These are phyloP conservation scores for Tritrichomonas foetus DNA, from an alignment of 208 protist species.

Conservation along the genomic window DNA sequence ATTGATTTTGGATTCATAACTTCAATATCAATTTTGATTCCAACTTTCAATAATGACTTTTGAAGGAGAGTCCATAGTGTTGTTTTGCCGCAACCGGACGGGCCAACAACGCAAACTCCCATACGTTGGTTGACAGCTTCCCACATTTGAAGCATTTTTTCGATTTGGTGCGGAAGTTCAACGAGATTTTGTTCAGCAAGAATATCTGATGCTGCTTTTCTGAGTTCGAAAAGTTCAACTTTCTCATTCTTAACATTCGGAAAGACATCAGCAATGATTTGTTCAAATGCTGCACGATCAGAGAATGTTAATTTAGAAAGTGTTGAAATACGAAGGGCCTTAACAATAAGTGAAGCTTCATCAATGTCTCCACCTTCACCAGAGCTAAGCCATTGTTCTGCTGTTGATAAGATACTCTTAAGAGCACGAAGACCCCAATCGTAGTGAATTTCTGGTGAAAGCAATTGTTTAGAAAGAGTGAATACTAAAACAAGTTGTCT, in stretches of 20 bases:
- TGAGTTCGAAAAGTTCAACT: neutral
- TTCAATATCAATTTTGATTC: constrained; percentile 73
- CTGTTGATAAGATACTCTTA: constrained; percentile 77
- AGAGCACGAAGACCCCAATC: constrained; percentile 94
- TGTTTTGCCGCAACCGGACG: constrained; percentile 86
- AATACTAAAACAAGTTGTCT: constrained; percentile 84
- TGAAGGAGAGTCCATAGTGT: constrained; percentile 80
- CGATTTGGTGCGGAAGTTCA: constrained; percentile 44
- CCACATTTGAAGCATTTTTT: constrained; percentile 73
- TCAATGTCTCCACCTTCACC: constrained; percentile 11
- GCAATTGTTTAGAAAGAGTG: constrained; percentile 77
- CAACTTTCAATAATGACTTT: constrained; percentile 71
- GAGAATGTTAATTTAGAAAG: constrained; percentile 92
- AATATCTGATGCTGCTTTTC: neutral
- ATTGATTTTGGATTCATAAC: constrained; percentile 87
- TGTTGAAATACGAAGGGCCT: constrained; percentile 88
- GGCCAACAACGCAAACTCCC: constrained; percentile 91
- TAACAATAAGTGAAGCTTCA: constrained; percentile 85
- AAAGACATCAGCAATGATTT: constrained; percentile 85
- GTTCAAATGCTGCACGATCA: constrained; percentile 81
- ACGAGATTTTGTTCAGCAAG: neutral
- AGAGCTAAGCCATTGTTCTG: neutral
- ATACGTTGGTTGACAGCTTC: constrained; percentile 89
- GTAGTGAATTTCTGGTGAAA: constrained; percentile 92
- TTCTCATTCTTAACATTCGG: constrained; percentile 64